phyloP scores from a whole-genome alignment of 2,329 filamentous ascomycete genomes.

The Fusarium camptoceras region DNA sequence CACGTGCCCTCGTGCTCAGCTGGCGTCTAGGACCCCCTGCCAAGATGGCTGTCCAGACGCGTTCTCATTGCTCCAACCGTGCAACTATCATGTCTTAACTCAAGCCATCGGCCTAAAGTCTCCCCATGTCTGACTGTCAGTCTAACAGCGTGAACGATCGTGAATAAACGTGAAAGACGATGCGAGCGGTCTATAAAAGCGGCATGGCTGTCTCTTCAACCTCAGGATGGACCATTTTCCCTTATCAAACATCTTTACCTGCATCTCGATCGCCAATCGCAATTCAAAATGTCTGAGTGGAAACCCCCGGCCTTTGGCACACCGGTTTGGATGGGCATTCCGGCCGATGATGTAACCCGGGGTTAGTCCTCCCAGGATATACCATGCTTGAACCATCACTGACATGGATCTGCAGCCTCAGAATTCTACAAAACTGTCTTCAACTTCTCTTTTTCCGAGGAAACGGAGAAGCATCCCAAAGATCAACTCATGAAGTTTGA shows the following conservation, averaged over 20 bases:
- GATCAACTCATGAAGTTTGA: constrained; percentile 45
- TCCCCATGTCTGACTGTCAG: constrained; percentile 18
- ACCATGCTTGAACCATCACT: not conserved
- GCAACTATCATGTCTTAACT: constrained; percentile 27
- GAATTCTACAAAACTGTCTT: constrained; percentile 49
- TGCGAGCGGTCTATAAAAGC: constrained; percentile 34
- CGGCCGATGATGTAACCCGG: constrained; percentile 45
- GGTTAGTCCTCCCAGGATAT: constrained; percentile 32
- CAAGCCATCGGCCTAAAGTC: constrained; percentile 42
- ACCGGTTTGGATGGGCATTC: constrained; percentile 48
- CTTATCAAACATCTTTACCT: not conserved
- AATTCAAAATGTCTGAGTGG: constrained; percentile 44
- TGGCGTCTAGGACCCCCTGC: constrained; percentile 22
- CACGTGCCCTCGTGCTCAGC: constrained; percentile 41
- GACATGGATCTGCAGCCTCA: constrained; percentile 34
- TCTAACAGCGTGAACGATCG: constrained; percentile 5
- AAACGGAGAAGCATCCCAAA: constrained; percentile 15
- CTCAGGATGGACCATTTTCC: constrained; percentile 2
- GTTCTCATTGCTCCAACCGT: constrained; percentile 36
- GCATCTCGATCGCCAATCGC: not conserved
- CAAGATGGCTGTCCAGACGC: constrained; percentile 31
- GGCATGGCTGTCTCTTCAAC: not conserved
- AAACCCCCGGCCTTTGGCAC: constrained; percentile 47
- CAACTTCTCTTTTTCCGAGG: constrained; percentile 43
- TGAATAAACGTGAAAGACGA: not conserved